Percentiles rank a stretch among this genome's conserved stretches.
Evolutionary conservation across 2,329 filamentous ascomycete genomes (phyloP).

Genomic region (Fusarium concolor): DNA sequence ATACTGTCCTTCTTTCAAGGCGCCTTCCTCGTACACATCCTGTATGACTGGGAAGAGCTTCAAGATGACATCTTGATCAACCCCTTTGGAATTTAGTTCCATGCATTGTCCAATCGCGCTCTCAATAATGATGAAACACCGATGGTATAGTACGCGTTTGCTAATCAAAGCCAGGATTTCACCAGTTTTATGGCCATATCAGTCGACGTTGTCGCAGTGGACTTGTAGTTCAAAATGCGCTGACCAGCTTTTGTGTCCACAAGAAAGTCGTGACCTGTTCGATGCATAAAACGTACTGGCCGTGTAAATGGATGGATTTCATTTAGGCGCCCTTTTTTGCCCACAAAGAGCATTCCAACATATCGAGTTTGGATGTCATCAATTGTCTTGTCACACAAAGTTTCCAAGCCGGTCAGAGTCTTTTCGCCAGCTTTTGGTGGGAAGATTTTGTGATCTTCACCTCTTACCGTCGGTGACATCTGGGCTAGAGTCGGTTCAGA

Average conservation of each 20-base stretch:
- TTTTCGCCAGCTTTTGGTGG: accelerated
- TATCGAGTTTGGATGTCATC: not conserved
- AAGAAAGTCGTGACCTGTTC: not conserved
- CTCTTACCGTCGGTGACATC: not conserved
- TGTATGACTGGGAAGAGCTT: accelerated
- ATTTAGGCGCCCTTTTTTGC: too few species aligned
- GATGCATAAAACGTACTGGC: not conserved
- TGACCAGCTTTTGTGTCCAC: not conserved
- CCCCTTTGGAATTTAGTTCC: accelerated
- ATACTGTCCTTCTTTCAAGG: accelerated
- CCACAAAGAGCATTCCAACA: constrained; percentile 1
- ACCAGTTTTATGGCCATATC: accelerated
- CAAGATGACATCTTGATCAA: accelerated
- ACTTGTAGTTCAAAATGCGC: not conserved
- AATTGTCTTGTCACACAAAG: accelerated
- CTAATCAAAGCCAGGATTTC: accelerated
- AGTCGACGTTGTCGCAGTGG: accelerated
- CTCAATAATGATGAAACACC: accelerated
- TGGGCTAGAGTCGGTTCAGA: not conserved
- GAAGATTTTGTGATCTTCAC: accelerated
- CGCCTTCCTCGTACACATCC: accelerated
- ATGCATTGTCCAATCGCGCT: accelerated
- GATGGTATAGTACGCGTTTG: accelerated
- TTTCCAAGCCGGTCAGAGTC: accelerated
- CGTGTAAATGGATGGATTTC: accelerated